A percentile compares a stretch with the other conserved stretches of the same genome.
phyloP scores from a whole-genome alignment of 805 yeast genomes.

The Tetrapisispora nanseiensis region DNA sequence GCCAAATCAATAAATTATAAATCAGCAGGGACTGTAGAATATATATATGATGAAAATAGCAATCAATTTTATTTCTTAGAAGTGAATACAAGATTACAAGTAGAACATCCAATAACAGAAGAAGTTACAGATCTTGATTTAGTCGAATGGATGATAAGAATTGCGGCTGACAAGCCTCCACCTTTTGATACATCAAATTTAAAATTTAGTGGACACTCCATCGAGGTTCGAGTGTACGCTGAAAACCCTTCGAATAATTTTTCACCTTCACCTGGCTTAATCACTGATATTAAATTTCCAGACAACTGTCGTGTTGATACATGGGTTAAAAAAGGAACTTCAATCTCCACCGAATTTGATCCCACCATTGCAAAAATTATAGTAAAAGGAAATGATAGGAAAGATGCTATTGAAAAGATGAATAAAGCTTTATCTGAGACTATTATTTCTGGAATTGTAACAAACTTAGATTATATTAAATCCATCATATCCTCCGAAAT shows the following conservation, averaged over 20 bases:
- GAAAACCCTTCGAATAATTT: slow-evolving; percentile 94
- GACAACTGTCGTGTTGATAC: slow-evolving; percentile 88
- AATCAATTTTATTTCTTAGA: slow-evolving; percentile 92
- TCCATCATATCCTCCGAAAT: slow-evolving; percentile 73
- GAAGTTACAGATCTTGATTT: slow-evolving; percentile 88
- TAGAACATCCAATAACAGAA: slow-evolving; percentile 96
- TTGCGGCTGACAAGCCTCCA: slow-evolving; percentile 86
- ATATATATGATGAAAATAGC: slow-evolving; percentile 75
- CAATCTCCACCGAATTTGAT: slow-evolving; percentile 84
- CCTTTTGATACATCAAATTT: slow-evolving; percentile 51
- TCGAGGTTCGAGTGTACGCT: slow-evolving; percentile 95
- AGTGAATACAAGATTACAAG: slow-evolving; percentile 94
- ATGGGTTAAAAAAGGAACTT: slow-evolving; percentile 87
- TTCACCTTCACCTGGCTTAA: slow-evolving; percentile 92
- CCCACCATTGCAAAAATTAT: slow-evolving; percentile 94
- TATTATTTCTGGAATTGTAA: slow-evolving; percentile 75
- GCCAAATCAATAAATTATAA: slow-evolving; percentile 80
- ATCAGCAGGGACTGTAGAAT: slow-evolving; percentile 97
- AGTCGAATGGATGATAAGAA: slow-evolving; percentile 92
- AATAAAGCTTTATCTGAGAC: slow-evolving; percentile 80
- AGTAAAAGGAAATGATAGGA: slow-evolving; percentile 84
- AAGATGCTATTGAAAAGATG: slow-evolving; percentile 70
- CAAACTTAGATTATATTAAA: slow-evolving; percentile 83
- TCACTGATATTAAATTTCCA: slow-evolving; percentile 80
- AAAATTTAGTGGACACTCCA: slow-evolving; percentile 71